Conservation (phyloP, 1,284 basidiomycete species). For the Mixia osmundae region DNA sequence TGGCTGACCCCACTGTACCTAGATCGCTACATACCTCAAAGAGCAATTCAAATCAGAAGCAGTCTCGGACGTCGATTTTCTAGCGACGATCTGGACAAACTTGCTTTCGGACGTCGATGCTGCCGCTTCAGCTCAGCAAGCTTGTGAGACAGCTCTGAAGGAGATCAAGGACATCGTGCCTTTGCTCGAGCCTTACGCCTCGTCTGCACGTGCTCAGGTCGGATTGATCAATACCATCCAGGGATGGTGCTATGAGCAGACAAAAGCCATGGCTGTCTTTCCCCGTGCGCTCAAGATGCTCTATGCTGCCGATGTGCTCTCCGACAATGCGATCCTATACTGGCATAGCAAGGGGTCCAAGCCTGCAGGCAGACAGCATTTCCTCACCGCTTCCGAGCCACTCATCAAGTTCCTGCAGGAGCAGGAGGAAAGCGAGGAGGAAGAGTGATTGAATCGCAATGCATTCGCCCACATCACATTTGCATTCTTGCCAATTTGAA, state of each 20-base stretch:
- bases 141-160: slow-evolving; percentile 56
- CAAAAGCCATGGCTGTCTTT: slow-evolving; percentile 66
- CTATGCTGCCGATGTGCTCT: slow-evolving; percentile 84
- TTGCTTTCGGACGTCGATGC: slow-evolving; percentile 68
- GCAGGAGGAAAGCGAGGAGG: slow-evolving; percentile 50
- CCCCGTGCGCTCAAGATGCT: slow-evolving; percentile 34
- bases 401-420: slow-evolving; percentile 77
- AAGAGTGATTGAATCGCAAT: too few species aligned
- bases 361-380: slow-evolving; percentile 78
- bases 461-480: too few species aligned
- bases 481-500: too few species aligned
- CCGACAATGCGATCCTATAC: slow-evolving; percentile 87
- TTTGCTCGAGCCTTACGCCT: slow-evolving; percentile 68
- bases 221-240: slow-evolving; percentile 80
- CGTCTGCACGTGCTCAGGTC: slow-evolving; percentile 65
- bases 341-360: slow-evolving; percentile 94
- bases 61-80: slow-evolving; percentile 57
- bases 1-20: not conserved
- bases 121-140: slow-evolving; percentile 65
- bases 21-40: slow-evolving; percentile 56
- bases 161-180: slow-evolving; percentile 38
- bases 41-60: slow-evolving; percentile 24
- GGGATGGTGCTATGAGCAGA: slow-evolving; percentile 83
- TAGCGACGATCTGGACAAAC: slow-evolving; percentile 73
- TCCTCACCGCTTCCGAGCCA: slow-evolving; percentile 64